Percentiles rank a stretch among this genome's conserved stretches.
Evolutionary conservation across 495 filamentous ascomycete species (phyloP).

Genomic region (Hyaloscypha bicolor): DNA sequence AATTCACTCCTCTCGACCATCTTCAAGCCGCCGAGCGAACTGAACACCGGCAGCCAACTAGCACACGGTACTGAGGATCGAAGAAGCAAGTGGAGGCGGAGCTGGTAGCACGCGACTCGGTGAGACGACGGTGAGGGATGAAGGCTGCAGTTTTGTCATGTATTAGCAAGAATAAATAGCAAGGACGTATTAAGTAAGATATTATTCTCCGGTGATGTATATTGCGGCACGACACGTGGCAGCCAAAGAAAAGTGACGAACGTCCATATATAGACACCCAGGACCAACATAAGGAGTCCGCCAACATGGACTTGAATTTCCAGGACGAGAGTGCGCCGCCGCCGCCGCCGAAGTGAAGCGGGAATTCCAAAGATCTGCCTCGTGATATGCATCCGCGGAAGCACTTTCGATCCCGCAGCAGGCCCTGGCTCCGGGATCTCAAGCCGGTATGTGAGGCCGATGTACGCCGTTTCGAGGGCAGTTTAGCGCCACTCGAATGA

Average conservation of each 20-base stretch:
- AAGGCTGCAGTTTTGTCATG: neutral
- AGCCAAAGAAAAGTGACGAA: slow-evolving; percentile 20
- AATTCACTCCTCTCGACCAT: slow-evolving; percentile 20
- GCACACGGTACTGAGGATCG: neutral
- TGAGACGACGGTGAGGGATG: neutral
- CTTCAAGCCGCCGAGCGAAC: neutral
- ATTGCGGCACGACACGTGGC: slow-evolving; percentile 25
- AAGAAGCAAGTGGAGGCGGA: slow-evolving; percentile 3
- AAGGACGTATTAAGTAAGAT: slow-evolving; percentile 20
- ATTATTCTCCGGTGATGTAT: slow-evolving; percentile 14
- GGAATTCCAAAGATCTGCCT: neutral
- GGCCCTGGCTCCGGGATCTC: neutral
- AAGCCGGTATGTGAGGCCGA: slow-evolving; percentile 1
- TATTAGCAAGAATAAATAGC: neutral
- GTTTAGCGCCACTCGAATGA: neutral
- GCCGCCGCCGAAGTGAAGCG: neutral
- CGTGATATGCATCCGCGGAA: slow-evolving; percentile 7
- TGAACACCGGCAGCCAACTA: neutral
- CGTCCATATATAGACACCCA: slow-evolving; percentile 22
- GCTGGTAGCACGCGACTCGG: neutral
- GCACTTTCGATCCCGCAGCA: neutral
- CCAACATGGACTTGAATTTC: neutral
- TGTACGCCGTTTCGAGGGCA: neutral
- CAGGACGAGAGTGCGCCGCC: neutral
- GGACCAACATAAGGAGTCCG: slow-evolving; percentile 9